Conservation (phyloP, 1,284 basidiomycete genomes). For the Ustilago loliicola region DNA sequence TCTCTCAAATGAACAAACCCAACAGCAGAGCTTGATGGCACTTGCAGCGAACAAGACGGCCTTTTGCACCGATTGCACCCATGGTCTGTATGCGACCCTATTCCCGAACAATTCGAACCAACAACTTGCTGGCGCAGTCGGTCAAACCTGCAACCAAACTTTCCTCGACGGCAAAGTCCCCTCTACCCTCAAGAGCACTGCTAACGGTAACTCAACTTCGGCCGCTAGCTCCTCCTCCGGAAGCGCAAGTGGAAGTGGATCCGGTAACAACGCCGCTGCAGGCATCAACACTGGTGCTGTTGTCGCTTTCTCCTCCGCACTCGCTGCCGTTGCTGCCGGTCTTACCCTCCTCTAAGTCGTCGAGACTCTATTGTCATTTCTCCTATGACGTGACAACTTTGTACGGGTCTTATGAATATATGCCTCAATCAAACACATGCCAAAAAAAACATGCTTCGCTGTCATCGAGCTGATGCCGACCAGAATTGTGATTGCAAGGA, state of each 20-base stretch:
- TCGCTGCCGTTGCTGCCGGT: constrained; percentile 41
- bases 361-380: not conserved
- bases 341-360: constrained; percentile 34
- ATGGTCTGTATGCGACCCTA: constrained; percentile 37
- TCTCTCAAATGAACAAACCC: constrained; percentile 17
- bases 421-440: not conserved
- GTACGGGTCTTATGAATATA: not conserved
- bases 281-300: constrained; percentile 12
- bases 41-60: constrained; percentile 37
- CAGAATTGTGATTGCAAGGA: not conserved
- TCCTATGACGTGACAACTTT: not conserved
- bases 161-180: constrained; percentile 44
- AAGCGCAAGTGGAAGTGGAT: constrained; percentile 9
- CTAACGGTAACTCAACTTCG: constrained; percentile 34
- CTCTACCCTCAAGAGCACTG: constrained; percentile 33
- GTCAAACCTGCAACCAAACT: constrained; percentile 25
- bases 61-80: constrained; percentile 52
- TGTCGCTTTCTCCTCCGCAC: constrained; percentile 16
- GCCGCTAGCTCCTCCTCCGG: not conserved
- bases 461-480: not conserved
- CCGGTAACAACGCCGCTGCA: constrained; percentile 10
- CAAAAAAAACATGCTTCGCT: not conserved
- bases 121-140: constrained; percentile 22
- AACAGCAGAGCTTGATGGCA: constrained; percentile 24
- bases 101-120: constrained; percentile 34